A percentile compares a stretch with the other conserved stretches of the same genome.
Conservation (phyloP, 805 yeast genomes). For the Blastobotrys americana region DNA sequence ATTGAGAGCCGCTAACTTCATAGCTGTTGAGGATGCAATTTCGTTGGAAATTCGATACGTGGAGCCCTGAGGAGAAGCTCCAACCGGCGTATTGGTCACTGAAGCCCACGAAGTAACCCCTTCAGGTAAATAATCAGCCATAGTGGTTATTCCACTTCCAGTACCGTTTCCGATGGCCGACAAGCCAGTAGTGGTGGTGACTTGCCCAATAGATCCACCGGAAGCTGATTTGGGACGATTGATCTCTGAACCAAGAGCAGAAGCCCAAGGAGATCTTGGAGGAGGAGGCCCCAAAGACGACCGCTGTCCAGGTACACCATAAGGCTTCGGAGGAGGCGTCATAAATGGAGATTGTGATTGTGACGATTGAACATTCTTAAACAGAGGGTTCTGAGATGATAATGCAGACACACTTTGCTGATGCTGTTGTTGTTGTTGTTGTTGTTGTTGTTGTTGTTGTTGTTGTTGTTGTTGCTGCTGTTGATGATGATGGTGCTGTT, state of each 20-base stretch:
- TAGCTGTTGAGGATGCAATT: slow-evolving; percentile 34
- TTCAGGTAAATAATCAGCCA: slow-evolving; percentile 14
- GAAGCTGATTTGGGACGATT: slow-evolving; percentile 25
- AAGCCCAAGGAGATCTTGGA: slow-evolving; percentile 5
- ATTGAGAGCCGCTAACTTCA: slow-evolving; percentile 59
- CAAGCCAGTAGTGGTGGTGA: not conserved
- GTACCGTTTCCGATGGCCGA: not conserved
- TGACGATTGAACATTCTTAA: not conserved
- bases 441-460: not conserved
- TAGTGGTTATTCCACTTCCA: slow-evolving; percentile 1
- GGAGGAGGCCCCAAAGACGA: not conserved
- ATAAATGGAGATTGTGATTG: slow-evolving; percentile 10
- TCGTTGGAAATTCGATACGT: slow-evolving; percentile 22
- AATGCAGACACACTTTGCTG: not conserved
- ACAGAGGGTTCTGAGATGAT: not conserved
- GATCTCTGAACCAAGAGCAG: slow-evolving; percentile 15
- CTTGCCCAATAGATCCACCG: slow-evolving; percentile 8
- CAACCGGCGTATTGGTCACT: slow-evolving; percentile 25
- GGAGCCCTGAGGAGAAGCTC: slow-evolving; percentile 8
- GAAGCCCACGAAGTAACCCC: slow-evolving; percentile 25
- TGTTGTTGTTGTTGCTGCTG: slow-evolving; percentile 7
- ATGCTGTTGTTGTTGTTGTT: slow-evolving; percentile 2
- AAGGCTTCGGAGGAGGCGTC: slow-evolving; percentile 15
- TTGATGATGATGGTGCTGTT: slow-evolving; percentile 1
- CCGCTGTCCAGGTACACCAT: not conserved